Evolutionary conservation across 2,329 filamentous ascomycete species (phyloP).

Genomic region (Aspergillus oerlinghausenensis): DNA sequence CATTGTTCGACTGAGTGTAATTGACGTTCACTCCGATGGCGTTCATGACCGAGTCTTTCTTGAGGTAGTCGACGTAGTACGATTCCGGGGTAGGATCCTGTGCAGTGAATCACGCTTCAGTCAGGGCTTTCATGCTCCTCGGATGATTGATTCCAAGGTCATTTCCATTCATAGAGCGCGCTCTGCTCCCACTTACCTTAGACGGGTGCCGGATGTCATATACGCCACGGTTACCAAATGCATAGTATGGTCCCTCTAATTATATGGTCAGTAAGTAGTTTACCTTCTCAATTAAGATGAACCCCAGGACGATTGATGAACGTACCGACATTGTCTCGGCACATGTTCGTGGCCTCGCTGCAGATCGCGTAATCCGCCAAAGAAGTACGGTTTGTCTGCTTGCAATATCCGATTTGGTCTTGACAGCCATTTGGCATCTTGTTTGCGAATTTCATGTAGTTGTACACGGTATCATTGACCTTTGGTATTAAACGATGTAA

Average conservation of each 20-base stretch:
- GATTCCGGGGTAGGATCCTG: slow-evolving; percentile 59
- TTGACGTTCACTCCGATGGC: slow-evolving; percentile 61
- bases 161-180: neutral
- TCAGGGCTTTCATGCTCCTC: neutral
- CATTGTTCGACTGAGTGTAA: slow-evolving; percentile 46
- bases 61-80: slow-evolving; percentile 62
- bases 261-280: neutral
- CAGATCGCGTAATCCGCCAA: slow-evolving; percentile 50
- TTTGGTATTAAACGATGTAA: slow-evolving; percentile 7
- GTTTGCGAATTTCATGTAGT: slow-evolving; percentile 55
- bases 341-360: slow-evolving; percentile 51
- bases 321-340: slow-evolving; percentile 51
- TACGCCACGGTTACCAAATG: slow-evolving; percentile 49
- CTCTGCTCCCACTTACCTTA: slow-evolving; percentile 18
- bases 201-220: slow-evolving; percentile 59
- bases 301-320: neutral
- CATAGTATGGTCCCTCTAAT: slow-evolving; percentile 51
- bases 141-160: neutral
- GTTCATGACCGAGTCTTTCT: slow-evolving; percentile 52
- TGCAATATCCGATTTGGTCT: slow-evolving; percentile 64
- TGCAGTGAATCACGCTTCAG: slow-evolving; percentile 19
- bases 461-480: slow-evolving; percentile 56
- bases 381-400: slow-evolving; percentile 55
- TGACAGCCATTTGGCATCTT: slow-evolving; percentile 58
- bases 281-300: neutral